Evolutionary conservation across 257 asterid species (phyloP).

Genomic region (Nicotiana paniculata): DNA sequence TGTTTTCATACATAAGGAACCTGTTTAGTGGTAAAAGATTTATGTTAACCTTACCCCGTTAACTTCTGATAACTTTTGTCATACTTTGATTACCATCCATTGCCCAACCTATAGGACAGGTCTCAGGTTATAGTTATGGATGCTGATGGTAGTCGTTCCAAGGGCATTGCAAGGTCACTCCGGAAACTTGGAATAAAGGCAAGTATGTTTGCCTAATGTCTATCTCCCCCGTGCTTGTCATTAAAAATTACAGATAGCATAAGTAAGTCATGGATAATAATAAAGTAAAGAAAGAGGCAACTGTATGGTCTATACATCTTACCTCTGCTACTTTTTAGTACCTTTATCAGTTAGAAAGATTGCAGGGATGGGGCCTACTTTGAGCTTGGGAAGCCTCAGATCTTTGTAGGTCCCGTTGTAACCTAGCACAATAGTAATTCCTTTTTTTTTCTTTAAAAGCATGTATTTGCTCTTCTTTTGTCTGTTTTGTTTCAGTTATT

Average conservation of each 20-base stretch:
- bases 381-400: background rate
- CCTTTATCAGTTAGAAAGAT: background rate
- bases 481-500: background rate
- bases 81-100: background rate
- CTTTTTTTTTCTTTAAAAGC: background rate
- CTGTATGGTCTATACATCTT: background rate
- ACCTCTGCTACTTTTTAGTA: constrained; percentile 2
- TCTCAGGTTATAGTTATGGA: constrained; percentile 88
- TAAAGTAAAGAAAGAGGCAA: constrained; percentile 1
- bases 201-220: constrained; percentile 23
- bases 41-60: background rate
- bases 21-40: background rate
- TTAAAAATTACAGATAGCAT: background rate
- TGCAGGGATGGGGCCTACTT: background rate
- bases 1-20: background rate
- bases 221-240: background rate
- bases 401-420: background rate
- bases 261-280: background rate
- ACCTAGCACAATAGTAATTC: background rate
- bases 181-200: constrained; percentile 79
- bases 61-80: background rate
- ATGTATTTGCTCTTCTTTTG: background rate
- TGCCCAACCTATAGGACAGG: constrained; percentile 41
- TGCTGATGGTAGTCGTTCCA: constrained; percentile 80
- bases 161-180: constrained; percentile 78